These are phyloP conservation scores for Fusarium sp. DNA, from an alignment of 2,329 filamentous ascomycete genomes.

Conservation along the genomic window DNA sequence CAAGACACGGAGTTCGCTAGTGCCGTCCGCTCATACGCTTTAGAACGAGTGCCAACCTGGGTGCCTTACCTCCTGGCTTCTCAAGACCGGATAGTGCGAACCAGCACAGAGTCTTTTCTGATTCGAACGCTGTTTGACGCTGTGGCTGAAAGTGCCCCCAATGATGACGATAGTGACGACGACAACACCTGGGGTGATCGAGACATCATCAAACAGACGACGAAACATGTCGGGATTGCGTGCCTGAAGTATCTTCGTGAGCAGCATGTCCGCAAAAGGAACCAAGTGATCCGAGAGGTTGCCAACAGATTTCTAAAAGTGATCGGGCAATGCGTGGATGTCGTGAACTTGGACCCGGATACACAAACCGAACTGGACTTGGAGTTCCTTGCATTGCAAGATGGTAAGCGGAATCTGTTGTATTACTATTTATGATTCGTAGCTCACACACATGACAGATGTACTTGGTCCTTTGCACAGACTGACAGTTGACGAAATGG, in stretches of 20 bases:
- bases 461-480: slow-evolving; percentile 64
- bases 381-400: slow-evolving; percentile 48
- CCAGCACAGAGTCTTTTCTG: slow-evolving; percentile 60
- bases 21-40: slow-evolving; percentile 39
- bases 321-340: slow-evolving; percentile 58
- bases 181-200: slow-evolving; percentile 51
- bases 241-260: slow-evolving; percentile 64
- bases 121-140: slow-evolving; percentile 58
- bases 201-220: slow-evolving; percentile 39
- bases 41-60: slow-evolving; percentile 60
- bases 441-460: slow-evolving; percentile 46
- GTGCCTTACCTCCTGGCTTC: slow-evolving; percentile 64
- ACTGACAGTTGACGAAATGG: slow-evolving; percentile 69
- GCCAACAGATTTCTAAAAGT: slow-evolving; percentile 59
- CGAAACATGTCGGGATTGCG: slow-evolving; percentile 58
- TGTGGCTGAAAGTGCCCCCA: slow-evolving; percentile 36
- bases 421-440: slow-evolving; percentile 13
- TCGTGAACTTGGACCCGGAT: slow-evolving; percentile 55
- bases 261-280: slow-evolving; percentile 58
- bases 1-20: slow-evolving; percentile 45
- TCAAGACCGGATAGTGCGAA: slow-evolving; percentile 59
- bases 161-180: slow-evolving; percentile 25
- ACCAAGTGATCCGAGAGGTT: slow-evolving; percentile 59
- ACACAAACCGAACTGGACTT: slow-evolving; percentile 50
- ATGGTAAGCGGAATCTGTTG: slow-evolving; percentile 43